These are phyloP conservation scores for Taphrina sp. DNA, from an alignment of 1,139 yeast genomes.

Conservation along the genomic window DNA sequence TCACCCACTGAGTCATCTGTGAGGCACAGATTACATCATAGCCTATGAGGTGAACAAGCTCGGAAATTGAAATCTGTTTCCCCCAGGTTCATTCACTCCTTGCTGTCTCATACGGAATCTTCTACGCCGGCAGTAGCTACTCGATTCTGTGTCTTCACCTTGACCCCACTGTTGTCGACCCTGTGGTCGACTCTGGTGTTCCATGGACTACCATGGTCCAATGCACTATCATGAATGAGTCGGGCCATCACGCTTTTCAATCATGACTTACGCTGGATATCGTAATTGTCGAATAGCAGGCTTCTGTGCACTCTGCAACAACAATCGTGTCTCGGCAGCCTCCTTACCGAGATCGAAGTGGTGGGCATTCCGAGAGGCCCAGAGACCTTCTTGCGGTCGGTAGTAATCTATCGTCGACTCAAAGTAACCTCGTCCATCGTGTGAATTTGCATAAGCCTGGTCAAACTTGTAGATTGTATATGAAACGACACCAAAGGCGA, in stretches of 20 bases:
- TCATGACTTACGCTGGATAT: slow-evolving; percentile 28
- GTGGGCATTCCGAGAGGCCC: slow-evolving; percentile 23
- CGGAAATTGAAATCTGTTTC: too few species aligned
- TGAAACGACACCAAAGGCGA: slow-evolving; percentile 8
- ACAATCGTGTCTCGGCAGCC: slow-evolving; percentile 20
- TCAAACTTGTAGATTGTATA: slow-evolving; percentile 24
- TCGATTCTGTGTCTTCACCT: slow-evolving; percentile 20
- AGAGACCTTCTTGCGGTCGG: slow-evolving; percentile 26
- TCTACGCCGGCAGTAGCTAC: slow-evolving; percentile 27
- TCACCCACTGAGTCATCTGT: too few species aligned
- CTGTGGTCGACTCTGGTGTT: slow-evolving; percentile 28
- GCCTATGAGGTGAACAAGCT: too few species aligned
- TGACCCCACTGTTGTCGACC: slow-evolving; percentile 26
- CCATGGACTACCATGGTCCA: slow-evolving; percentile 29
- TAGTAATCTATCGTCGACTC: slow-evolving; percentile 10
- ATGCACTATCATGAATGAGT: slow-evolving; percentile 6
- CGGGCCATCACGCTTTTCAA: too few species aligned
- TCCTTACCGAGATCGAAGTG: slow-evolving; percentile 26
- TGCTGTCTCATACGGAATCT: slow-evolving; percentile 9
- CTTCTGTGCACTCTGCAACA: slow-evolving; percentile 18
- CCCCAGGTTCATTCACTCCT: too few species aligned
- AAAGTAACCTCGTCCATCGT: slow-evolving; percentile 25
- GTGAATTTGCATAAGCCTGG: slow-evolving; percentile 19
- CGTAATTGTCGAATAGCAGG: slow-evolving; percentile 24
- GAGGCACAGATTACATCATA: too few species aligned